Evolutionary conservation across 2,329 filamentous ascomycete species (phyloP), one percentile per base, ranked within the genome.

Genomic region (Cryphonectria radicalis): DNA sequence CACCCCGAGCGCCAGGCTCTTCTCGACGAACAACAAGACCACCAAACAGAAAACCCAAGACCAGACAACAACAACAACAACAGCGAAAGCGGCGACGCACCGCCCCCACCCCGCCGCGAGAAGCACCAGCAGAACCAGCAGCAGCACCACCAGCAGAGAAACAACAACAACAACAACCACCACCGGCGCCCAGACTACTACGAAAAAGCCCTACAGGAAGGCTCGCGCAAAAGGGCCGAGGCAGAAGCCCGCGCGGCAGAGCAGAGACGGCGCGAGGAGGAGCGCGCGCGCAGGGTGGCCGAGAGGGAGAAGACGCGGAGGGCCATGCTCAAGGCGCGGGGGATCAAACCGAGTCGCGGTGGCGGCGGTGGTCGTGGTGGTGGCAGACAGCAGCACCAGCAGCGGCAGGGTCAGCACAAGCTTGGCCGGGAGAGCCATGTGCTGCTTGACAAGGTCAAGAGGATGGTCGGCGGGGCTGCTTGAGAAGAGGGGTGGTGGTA

Each of bases 391-490:
- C 19, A n/a, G 4, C 37, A 63, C 1, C 32, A 63, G 40, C 82
- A 77, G 74, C 80, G 84, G 75, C 88, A 92, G 78, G 93, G 93
- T 14, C 91, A 92, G 82, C 88, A 92, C 80, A 95, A 93, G 82
- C 80, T 97, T 64, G 94, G 94, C 1, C 87, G 93, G 73, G 94
- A 97, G 84, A 95, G 94, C 76, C 87, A 87, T 46, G 86, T 95
- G 53, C 77, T 97, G 76, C 82, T 97, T 70, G 92, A 94, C 77
- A 93, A 91, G 81, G 91, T 95, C 46, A 91, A 91, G 84, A 90
- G 86, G 78, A 84, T 97, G 80, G 88, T 96, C 73, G 86, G 84
- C 2, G 78, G 35, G 25, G 17, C 4, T 28, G 55, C 25, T 8
- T 59, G 28, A 60, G 46, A 46, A 32, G 32, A 32, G 28, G 43